Conservation (phyloP, 75 land plant species). For the Adiantum capillusveneris region DNA sequence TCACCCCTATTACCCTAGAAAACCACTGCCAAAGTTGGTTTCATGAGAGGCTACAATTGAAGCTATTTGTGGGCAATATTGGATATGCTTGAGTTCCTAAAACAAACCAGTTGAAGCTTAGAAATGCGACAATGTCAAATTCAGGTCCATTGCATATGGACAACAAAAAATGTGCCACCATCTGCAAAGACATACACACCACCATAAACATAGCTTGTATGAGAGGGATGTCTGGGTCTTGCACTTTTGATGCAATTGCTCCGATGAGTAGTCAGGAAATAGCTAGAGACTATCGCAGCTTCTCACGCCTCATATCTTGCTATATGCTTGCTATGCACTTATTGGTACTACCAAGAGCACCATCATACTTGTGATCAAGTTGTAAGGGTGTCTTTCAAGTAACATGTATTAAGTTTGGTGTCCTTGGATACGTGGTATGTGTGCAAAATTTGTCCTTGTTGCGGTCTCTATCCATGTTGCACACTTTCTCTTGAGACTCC, state of each 20-base stretch:
- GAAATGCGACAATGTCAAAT: constrained; percentile 57
- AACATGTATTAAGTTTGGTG: background rate
- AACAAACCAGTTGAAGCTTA: constrained; percentile 86
- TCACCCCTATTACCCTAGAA: constrained; percentile 1
- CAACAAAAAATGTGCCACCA: constrained; percentile 63
- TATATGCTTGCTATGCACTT: background rate
- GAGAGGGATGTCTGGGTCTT: constrained; percentile 71
- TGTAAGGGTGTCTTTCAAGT: background rate
- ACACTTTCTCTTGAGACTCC: background rate
- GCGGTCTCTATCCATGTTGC: background rate
- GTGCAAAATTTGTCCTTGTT: background rate
- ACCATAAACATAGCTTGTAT: constrained; percentile 63
- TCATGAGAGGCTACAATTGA: constrained; percentile 12
- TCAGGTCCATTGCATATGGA: constrained; percentile 50
- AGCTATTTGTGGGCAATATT: constrained; percentile 52
- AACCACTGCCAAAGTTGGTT: constrained; percentile 8
- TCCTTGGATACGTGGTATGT: no score
- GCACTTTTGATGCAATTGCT: constrained; percentile 62
- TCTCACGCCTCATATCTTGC: constrained; percentile 3
- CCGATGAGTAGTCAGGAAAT: constrained; percentile 68
- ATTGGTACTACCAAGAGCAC: background rate
- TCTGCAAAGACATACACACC: constrained; percentile 64
- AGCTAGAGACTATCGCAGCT: constrained; percentile 46
- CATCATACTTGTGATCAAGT: background rate
- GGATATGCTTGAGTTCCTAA: constrained; percentile 79